phyloP scores from a whole-genome alignment of 305 asterid species.

The Fraxinus baroniana region DNA sequence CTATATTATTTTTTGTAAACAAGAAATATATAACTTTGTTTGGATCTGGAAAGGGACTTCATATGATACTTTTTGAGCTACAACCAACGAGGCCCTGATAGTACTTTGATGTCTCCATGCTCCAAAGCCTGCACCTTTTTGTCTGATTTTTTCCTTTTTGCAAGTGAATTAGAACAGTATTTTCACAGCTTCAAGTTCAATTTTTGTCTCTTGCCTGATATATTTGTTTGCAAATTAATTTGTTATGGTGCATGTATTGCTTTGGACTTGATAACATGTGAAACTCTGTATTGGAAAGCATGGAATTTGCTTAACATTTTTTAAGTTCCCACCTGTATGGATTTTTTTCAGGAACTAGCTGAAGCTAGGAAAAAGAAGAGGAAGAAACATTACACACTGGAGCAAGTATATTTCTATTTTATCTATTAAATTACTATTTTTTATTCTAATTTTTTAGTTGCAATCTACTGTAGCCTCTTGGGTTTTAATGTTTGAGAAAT shows the following conservation, averaged over 20 bases:
- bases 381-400: slow-evolving; percentile 82
- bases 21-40: background rate
- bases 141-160: background rate
- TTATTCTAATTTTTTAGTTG: background rate
- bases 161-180: background rate
- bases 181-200: background rate
- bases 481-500: background rate
- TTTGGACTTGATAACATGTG: background rate
- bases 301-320: background rate
- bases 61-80: background rate
- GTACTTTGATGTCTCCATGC: background rate
- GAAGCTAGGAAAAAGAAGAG: slow-evolving; percentile 87
- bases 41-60: background rate
- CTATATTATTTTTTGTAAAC: background rate
- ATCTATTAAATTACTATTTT: background rate
- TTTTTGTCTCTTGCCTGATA: background rate
- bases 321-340: background rate
- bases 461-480: background rate
- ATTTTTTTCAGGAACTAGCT: slow-evolving; percentile 57
- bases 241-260: background rate
- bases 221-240: background rate
- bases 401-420: slow-evolving; percentile 51
- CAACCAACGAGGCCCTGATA: background rate
- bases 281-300: background rate
- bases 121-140: background rate